These are phyloP conservation scores for Sextonia rubra DNA, from an alignment of 164 flowering plant genomes.

Conservation along the genomic window DNA sequence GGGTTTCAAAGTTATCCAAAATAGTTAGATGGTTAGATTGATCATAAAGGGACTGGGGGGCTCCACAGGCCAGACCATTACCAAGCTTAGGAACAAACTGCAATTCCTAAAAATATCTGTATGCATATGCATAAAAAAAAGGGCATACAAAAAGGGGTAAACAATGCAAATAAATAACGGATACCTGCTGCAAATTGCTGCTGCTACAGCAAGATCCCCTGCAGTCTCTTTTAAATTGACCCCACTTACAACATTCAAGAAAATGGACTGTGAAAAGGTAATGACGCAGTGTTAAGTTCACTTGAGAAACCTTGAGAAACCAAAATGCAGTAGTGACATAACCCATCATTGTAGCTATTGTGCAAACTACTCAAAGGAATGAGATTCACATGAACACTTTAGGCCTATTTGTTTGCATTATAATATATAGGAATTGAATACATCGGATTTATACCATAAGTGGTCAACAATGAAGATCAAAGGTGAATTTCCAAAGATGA, in stretches of 20 bases:
- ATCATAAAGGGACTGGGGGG: no score
- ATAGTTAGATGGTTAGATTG: no score
- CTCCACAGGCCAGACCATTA: no score
- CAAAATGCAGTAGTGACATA: background rate
- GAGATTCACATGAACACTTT: background rate
- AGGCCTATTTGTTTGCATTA: no score
- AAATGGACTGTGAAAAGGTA: constrained; percentile 47
- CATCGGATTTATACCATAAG: no score
- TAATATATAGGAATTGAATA: no score
- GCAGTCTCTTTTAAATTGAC: constrained; percentile 68
- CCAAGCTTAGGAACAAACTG: no score
- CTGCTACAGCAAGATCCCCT: constrained; percentile 96
- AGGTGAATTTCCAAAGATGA: no score
- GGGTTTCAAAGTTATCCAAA: no score
- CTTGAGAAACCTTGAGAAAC: background rate
- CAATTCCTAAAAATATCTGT: background rate
- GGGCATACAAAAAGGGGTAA: background rate
- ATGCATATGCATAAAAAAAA: no score
- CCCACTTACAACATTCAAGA: constrained; percentile 87
- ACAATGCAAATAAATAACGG: background rate
- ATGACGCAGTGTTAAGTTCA: background rate
- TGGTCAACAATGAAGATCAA: no score
- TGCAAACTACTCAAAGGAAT: background rate
- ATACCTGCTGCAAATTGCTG: constrained; percentile 96
- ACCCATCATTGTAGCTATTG: background rate